phyloP scores from a whole-genome alignment of 805 yeast species.

The Nakazawaea peltata region DNA sequence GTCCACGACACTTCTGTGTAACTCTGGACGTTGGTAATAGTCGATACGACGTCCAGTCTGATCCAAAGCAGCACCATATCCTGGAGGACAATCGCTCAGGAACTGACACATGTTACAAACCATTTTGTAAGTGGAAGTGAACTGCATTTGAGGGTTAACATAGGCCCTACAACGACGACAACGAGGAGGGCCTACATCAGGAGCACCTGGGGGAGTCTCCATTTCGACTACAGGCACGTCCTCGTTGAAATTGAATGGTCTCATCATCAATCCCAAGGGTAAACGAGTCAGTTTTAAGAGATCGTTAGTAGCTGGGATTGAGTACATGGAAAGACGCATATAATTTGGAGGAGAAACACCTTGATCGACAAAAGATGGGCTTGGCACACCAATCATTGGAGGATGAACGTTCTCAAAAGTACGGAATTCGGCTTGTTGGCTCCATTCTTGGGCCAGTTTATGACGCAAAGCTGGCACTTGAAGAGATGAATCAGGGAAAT shows the following conservation, averaged over 20 bases:
- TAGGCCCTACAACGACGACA: slow-evolving; percentile 91
- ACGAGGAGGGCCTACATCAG: slow-evolving; percentile 70
- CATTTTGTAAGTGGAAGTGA: slow-evolving; percentile 52
- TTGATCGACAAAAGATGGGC: slow-evolving; percentile 62
- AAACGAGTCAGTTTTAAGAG: slow-evolving; percentile 61
- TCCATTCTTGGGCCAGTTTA: slow-evolving; percentile 23
- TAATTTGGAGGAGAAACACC: slow-evolving; percentile 79
- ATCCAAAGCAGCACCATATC: slow-evolving; percentile 58
- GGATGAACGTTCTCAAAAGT: slow-evolving; percentile 77
- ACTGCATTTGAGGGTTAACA: slow-evolving; percentile 76
- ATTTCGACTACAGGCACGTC: slow-evolving; percentile 67
- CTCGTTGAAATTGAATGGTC: slow-evolving; percentile 84
- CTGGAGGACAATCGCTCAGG: slow-evolving; percentile 59
- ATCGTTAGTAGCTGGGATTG: slow-evolving; percentile 68
- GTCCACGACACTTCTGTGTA: slow-evolving; percentile 80
- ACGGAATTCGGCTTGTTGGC: slow-evolving; percentile 38
- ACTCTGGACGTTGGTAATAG: slow-evolving; percentile 60
- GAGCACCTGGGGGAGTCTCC: too few relatives aligned
- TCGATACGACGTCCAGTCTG: slow-evolving; percentile 57
- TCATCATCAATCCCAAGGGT: slow-evolving; percentile 73
- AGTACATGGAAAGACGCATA: slow-evolving; percentile 72
- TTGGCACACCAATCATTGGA: slow-evolving; percentile 69
- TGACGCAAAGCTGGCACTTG: slow-evolving; percentile 11
- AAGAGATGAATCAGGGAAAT: slow-evolving; percentile 6
- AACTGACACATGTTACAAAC: slow-evolving; percentile 85